Evolutionary conservation across 805 yeast genomes (phyloP), one percentile per base, ranked within the genome.

Genomic region (Metschnikowia proteae): DNA sequence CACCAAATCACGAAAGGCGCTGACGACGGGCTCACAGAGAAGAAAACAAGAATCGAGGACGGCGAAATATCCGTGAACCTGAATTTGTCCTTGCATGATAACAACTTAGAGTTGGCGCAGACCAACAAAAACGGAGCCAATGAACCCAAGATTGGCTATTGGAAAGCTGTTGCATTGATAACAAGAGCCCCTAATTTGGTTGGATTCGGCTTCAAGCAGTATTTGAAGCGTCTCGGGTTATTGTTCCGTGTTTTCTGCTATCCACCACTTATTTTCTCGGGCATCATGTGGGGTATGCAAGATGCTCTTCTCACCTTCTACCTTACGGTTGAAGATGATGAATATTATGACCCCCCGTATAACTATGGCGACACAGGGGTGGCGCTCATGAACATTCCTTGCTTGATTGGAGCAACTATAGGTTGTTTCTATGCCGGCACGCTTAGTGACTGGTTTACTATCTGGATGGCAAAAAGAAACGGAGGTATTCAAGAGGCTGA

Each of bases 261-360:
- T 60, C 88, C 88, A 2, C 85, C 87, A 2, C 83, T 81, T 10
- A 67, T 83, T 57, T 67, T 80, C 25, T 80, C 86, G 1, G 88
- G 88, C 43, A 51, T 83, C n/a, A 80, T 85, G 54, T 86, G 92
- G 92, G 92, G 92, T 39, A 72, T 82, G 49, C 92, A 86, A 63
- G 89, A 84, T 60, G 86, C 89, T 0, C 82, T 84, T 60, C 73
- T 86, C 54, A 80, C 91, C 0, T 86, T 86, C 58, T 86, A 85
- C 63, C 64, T 86, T 53, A 85, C 91, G 2, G 79, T 87, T 8
- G 87, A 84, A 61, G 90, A 85, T 51, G 82, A 82, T 47, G 70
- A 73, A 54, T 86, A 81, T 67, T 80, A 81, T 45, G 83, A 76
- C 48, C 74, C 75, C 0, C 92, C 94, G 8, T 86, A 80, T 75